Conservation (phyloP, 1,139 yeast genomes). For the Candida buenavistaensis region DNA sequence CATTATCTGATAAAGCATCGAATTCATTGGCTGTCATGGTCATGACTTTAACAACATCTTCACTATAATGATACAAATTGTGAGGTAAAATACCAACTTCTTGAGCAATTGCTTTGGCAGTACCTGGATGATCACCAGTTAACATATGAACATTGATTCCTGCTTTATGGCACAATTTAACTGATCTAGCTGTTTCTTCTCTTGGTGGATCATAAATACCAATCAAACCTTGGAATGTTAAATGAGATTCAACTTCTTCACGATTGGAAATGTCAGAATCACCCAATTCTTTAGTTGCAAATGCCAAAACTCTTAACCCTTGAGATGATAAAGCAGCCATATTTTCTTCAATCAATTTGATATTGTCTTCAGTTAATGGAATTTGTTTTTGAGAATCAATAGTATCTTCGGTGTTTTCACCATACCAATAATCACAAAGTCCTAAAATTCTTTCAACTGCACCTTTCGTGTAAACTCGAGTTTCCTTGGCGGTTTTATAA, state of each 20-base stretch:
- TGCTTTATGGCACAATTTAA: conserved; percentile 67
- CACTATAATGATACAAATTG: conserved; percentile 61
- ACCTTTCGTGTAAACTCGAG: conserved; percentile 64
- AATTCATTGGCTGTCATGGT: conserved; percentile 77
- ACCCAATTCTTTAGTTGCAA: conserved; percentile 47
- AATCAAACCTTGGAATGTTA: conserved; percentile 66
- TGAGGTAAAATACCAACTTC: conserved; percentile 83
- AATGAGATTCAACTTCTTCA: conserved; percentile 51
- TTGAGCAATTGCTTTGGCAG: conserved; percentile 80
- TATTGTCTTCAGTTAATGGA: conserved; percentile 44
- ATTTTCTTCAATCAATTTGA: conserved; percentile 48
- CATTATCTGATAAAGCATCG: conserved; percentile 60
- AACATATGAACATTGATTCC: conserved; percentile 85
- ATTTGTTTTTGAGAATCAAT: conserved; percentile 19
- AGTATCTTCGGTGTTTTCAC: conserved; percentile 16
- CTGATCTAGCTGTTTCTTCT: conserved; percentile 67
- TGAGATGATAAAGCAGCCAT: conserved; percentile 64
- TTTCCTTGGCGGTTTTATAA: conserved; percentile 37
- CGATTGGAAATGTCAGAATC: conserved; percentile 35
- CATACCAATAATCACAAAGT: conserved; percentile 59
- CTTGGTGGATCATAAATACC: conserved; percentile 88
- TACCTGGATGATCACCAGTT: conserved; percentile 83
- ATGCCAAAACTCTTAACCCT: conserved; percentile 75
- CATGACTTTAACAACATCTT: conserved; percentile 64
- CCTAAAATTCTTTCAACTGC: conserved; percentile 73